Evolutionary conservation across 495 filamentous ascomycete species (phyloP).

Genomic region (Podospora didyma): DNA sequence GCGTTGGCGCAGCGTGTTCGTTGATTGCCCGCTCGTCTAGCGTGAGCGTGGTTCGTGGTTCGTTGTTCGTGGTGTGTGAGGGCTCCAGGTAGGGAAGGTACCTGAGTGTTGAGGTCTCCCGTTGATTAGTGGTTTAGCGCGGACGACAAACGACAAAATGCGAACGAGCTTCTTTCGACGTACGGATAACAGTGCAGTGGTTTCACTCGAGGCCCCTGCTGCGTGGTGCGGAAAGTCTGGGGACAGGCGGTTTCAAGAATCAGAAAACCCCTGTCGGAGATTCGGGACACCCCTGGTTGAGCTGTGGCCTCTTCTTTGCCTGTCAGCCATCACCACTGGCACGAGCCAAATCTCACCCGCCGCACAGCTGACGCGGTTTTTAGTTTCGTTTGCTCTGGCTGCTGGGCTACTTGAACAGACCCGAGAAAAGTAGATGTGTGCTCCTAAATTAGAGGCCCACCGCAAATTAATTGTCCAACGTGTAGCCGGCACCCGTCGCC

Average conservation of each 20-base stretch:
- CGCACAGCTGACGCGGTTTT: too few species aligned
- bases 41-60: neutral
- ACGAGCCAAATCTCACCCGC: too few species aligned
- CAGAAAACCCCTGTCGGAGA: slow-evolving; percentile 21
- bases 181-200: neutral
- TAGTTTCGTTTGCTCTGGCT: too few species aligned
- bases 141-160: neutral
- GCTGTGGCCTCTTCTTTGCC: neutral
- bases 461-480: too few species aligned
- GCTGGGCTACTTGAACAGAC: too few species aligned
- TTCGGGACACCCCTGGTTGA: slow-evolving; percentile 16
- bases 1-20: too few species aligned
- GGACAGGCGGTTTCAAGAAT: slow-evolving; percentile 24
- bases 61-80: neutral
- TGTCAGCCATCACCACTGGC: too few species aligned
- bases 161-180: neutral
- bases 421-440: too few species aligned
- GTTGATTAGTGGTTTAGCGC: neutral
- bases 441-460: too few species aligned
- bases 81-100: neutral
- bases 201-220: slow-evolving; percentile 13
- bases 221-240: slow-evolving; percentile 4
- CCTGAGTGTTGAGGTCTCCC: neutral
- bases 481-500: too few species aligned
- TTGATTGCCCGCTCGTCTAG: neutral